Conservation (phyloP, 2,329 filamentous ascomycete genomes). For the Cercospora citrullina region DNA sequence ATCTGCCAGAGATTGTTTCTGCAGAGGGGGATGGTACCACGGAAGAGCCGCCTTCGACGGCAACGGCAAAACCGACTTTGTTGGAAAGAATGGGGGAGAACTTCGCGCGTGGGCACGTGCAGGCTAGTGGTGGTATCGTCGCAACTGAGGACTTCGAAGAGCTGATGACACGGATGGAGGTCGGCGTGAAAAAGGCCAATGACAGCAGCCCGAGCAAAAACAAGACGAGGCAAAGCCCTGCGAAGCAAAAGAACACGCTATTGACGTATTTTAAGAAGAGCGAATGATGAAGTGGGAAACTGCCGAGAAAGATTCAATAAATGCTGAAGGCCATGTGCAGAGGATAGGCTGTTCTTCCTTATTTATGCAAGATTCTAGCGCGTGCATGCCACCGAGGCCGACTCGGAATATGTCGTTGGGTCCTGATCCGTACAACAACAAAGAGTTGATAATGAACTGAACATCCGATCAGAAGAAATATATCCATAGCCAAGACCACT, state of each 20-base stretch:
- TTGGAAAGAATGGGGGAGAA: constrained; percentile 59
- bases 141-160: constrained; percentile 63
- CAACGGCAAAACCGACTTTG: constrained; percentile 35
- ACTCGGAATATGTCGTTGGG: no score
- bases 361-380: no score
- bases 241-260: constrained; percentile 25
- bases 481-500: not conserved
- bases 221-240: constrained; percentile 18
- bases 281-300: not conserved
- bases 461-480: not conserved
- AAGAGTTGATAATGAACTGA: no score
- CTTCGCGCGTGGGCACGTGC: constrained; percentile 67
- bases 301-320: no score
- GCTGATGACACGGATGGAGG: constrained; percentile 58
- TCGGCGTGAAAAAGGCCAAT: constrained; percentile 56
- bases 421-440: no score
- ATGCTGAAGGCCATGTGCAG: no score
- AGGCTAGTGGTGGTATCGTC: constrained; percentile 67
- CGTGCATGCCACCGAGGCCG: no score
- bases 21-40: constrained; percentile 36
- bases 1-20: constrained; percentile 27
- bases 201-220: constrained; percentile 35
- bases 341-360: no score
- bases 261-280: constrained; percentile 24
- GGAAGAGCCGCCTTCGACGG: not conserved